Percentiles rank a stretch among this genome's conserved stretches.
Conservation (phyloP, 192 early-diverging fungal genomes). For the Rhizophlyctis rosea region DNA sequence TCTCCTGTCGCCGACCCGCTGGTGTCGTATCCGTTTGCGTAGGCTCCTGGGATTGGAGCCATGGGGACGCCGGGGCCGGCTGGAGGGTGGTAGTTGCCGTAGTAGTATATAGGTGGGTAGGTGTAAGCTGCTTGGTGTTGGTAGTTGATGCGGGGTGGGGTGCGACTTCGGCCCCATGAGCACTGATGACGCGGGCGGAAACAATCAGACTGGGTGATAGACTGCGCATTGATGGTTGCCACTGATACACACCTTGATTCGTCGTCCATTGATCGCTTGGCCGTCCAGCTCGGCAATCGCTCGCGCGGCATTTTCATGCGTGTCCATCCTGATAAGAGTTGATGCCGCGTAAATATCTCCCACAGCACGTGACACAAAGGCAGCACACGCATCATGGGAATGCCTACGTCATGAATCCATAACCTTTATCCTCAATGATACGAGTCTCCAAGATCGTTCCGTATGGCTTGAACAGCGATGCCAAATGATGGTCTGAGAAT, state of each 20-base stretch:
- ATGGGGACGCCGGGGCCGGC: too few species aligned
- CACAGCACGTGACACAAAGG: too few species aligned
- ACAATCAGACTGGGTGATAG: too few species aligned
- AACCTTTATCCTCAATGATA: constrained; percentile 87
- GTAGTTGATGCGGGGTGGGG: too few species aligned
- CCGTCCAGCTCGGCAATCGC: constrained; percentile 84
- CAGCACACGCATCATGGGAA: too few species aligned
- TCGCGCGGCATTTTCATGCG: constrained; percentile 84
- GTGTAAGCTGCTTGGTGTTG: neutral
- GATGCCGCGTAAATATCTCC: neutral
- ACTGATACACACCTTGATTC: constrained; percentile 23
- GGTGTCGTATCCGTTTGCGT: too few species aligned
- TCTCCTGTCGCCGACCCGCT: too few species aligned
- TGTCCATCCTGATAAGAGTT: constrained; percentile 58
- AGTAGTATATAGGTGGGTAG: neutral
- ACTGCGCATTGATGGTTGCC: neutral
- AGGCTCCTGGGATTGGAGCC: too few species aligned
- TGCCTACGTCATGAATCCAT: constrained; percentile 80
- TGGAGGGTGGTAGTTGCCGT: too few species aligned
- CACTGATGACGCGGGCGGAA: constrained; percentile 33
- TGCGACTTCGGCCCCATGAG: constrained; percentile 87
- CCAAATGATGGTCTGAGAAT: constrained; percentile 60
- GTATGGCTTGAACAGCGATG: constrained; percentile 70
- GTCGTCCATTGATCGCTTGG: constrained; percentile 65
- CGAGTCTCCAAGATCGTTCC: constrained; percentile 78